phyloP scores from a whole-genome alignment of 2,329 filamentous ascomycete genomes.

The Chaetothyriales sp. region DNA sequence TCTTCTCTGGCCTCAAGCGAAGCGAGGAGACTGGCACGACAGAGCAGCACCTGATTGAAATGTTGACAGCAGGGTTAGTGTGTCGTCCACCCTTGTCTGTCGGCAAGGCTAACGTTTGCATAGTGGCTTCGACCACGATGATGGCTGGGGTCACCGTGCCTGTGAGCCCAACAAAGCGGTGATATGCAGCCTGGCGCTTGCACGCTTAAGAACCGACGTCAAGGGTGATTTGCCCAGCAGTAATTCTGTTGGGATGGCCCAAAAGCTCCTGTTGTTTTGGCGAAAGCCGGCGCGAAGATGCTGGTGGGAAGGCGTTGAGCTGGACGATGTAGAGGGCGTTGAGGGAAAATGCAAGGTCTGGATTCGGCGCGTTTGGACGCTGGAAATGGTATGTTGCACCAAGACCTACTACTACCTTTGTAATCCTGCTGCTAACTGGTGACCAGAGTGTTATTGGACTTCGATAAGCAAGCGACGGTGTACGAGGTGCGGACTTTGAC shows the following conservation, averaged over 20 bases:
- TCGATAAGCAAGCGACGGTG: conserved; percentile 32
- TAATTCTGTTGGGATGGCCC: conserved; percentile 86
- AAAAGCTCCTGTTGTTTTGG: conserved; percentile 96
- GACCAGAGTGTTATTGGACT: conserved; percentile 67
- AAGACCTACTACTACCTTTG: background rate
- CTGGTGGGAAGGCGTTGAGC: conserved; percentile 97
- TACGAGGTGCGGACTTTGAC: background rate
- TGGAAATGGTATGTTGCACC: conserved; percentile 62
- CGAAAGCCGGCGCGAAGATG: conserved; percentile 88
- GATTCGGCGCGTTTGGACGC: conserved; percentile 95
- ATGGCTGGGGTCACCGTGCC: conserved; percentile 91
- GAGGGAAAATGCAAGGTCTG: conserved; percentile 90
- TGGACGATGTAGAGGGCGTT: conserved; percentile 77
- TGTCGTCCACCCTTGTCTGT: background rate
- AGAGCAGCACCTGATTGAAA: conserved; percentile 96
- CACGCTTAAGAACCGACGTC: conserved; percentile 82
- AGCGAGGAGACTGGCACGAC: conserved; percentile 94
- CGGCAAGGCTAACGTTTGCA: conserved; percentile 6
- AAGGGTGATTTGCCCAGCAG: conserved; percentile 57
- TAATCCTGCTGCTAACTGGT: background rate
- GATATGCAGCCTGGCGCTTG: conserved; percentile 88
- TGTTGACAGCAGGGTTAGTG: conserved; percentile 90
- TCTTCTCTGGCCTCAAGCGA: conserved; percentile 87
- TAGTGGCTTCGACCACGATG: conserved; percentile 92
- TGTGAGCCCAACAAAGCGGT: conserved; percentile 96